A percentile compares a stretch with the other conserved stretches of the same genome.
These are phyloP conservation scores for Penicillium lividum DNA, from an alignment of 495 filamentous ascomycete genomes.

Conservation along the genomic window DNA sequence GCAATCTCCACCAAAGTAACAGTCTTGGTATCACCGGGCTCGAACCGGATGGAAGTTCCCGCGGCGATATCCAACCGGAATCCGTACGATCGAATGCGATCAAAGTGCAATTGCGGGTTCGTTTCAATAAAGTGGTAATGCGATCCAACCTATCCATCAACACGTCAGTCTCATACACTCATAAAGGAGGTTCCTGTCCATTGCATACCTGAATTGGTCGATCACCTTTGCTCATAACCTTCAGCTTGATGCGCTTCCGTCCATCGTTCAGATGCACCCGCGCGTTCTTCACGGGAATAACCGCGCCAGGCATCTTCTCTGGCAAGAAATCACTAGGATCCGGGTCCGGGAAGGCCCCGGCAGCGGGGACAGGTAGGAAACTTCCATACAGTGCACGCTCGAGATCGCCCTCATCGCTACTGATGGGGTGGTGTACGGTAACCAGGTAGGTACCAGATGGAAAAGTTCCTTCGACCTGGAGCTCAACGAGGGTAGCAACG, in stretches of 20 bases:
- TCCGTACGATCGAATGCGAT: slow-evolving; percentile 81
- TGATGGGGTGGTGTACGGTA: slow-evolving; percentile 89
- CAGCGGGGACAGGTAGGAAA: slow-evolving; percentile 81
- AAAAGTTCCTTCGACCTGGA: slow-evolving; percentile 96
- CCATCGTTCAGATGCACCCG: slow-evolving; percentile 71
- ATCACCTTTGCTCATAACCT: slow-evolving; percentile 85
- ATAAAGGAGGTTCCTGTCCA: background rate
- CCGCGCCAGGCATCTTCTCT: slow-evolving; percentile 73
- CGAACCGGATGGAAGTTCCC: slow-evolving; percentile 91
- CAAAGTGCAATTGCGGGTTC: slow-evolving; percentile 89
- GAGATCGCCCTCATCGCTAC: slow-evolving; percentile 83
- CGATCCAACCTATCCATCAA: slow-evolving; percentile 66
- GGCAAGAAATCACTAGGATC: slow-evolving; percentile 62
- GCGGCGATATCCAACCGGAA: slow-evolving; percentile 88
- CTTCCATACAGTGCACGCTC: slow-evolving; percentile 86
- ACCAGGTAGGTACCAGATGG: slow-evolving; percentile 89
- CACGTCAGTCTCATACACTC: slow-evolving; percentile 1
- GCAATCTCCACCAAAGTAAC: slow-evolving; percentile 92
- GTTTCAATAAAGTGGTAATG: slow-evolving; percentile 97
- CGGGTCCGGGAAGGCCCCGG: slow-evolving; percentile 63
- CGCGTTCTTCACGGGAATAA: slow-evolving; percentile 67
- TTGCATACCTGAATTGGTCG: slow-evolving; percentile 76
- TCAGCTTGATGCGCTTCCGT: slow-evolving; percentile 69
- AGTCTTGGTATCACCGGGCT: slow-evolving; percentile 91
- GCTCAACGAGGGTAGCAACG: slow-evolving; percentile 68